Evolutionary conservation across 116 monocot species (phyloP).

Genomic region (Trichopus zeylanicus): DNA sequence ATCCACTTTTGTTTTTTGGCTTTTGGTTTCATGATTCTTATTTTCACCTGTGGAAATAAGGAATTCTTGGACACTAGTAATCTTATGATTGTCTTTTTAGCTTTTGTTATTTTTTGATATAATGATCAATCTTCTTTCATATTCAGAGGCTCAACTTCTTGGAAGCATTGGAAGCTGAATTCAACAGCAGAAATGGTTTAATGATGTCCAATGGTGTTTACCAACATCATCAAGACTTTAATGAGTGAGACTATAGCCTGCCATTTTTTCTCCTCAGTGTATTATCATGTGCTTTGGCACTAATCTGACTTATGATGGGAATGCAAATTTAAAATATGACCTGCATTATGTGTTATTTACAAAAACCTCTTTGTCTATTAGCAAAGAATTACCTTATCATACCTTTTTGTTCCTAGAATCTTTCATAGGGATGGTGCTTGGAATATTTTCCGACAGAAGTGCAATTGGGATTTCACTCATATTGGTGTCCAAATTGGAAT

Average conservation of each 20-base stretch:
- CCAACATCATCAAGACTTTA: neutral
- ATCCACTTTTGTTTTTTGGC: no score
- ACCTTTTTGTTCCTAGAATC: no score
- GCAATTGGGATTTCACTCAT: no score
- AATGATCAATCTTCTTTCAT: neutral
- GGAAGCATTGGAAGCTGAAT: conserved; percentile 3
- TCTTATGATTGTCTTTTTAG: neutral
- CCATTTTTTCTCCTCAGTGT: neutral
- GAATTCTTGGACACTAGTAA: neutral
- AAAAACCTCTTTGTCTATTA: neutral
- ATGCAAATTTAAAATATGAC: no score
- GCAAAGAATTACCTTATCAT: no score
- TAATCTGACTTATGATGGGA: neutral
- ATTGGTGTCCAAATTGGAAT: no score
- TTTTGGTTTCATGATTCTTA: no score
- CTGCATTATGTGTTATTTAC: neutral
- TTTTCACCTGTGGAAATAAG: no score
- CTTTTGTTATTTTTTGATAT: neutral
- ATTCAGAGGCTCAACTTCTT: neutral
- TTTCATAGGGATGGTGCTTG: no score
- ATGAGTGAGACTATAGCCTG: neutral
- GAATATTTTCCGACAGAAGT: no score
- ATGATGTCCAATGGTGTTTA: neutral
- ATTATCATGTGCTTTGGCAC: neutral
- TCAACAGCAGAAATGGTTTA: neutral